Evolutionary conservation across 208 protist species (phyloP).

Genomic region (Vickermania ingenoplastis): DNA sequence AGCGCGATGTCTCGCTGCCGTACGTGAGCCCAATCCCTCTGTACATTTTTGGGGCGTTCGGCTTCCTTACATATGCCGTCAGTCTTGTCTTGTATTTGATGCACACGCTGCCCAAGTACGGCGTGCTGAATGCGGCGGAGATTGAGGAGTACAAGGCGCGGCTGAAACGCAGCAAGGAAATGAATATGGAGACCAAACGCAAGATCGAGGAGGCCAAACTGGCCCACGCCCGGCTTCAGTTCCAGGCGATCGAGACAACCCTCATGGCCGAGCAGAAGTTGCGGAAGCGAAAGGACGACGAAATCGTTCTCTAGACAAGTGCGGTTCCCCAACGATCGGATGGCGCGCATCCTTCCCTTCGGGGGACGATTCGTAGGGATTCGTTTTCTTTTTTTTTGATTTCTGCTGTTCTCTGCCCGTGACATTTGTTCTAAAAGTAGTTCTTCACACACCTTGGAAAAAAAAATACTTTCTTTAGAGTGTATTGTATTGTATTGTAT

Average conservation of each 20-base stretch:
- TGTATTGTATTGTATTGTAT: too few relatives aligned
- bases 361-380: too few relatives aligned
- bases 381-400: constrained; percentile 1
- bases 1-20: constrained; percentile 29
- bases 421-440: too few relatives aligned
- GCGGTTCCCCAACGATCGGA: too few relatives aligned
- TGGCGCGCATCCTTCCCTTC: too few relatives aligned
- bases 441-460: too few relatives aligned
- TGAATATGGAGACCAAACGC: constrained; percentile 31
- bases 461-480: too few relatives aligned
- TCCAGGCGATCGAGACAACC: constrained; percentile 19
- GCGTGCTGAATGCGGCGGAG: constrained; percentile 57
- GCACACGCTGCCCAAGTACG: constrained; percentile 67
- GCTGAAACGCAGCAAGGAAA: constrained; percentile 26
- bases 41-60: constrained; percentile 44
- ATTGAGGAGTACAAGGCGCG: constrained; percentile 71
- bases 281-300: background rate
- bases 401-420: too few relatives aligned
- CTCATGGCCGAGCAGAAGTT: constrained; percentile 1
- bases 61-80: constrained; percentile 41
- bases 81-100: constrained; percentile 46
- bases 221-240: constrained; percentile 37
- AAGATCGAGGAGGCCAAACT: constrained; percentile 38
- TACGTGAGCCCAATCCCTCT: constrained; percentile 28
- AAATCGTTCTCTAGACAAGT: background rate